Conservation (phyloP, 176 grass and related monocot genomes). For the Ananas comosus region DNA sequence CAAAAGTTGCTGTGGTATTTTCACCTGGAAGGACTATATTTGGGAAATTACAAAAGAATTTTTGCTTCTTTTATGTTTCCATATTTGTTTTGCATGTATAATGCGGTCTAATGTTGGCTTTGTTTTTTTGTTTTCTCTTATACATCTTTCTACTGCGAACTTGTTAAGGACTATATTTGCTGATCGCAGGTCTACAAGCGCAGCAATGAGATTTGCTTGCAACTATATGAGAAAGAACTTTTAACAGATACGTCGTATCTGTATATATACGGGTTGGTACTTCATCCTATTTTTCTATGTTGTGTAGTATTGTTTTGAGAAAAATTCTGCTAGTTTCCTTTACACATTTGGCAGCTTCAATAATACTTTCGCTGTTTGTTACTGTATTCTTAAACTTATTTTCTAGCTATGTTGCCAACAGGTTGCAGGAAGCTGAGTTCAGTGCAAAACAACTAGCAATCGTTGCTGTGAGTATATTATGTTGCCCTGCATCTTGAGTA, state of each 20-base stretch:
- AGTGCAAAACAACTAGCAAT: constrained; percentile 63
- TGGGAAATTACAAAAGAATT: no score
- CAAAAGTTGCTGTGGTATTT: no score
- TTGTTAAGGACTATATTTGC: background rate
- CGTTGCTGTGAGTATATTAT: constrained; percentile 57
- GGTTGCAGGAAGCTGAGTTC: constrained; percentile 77
- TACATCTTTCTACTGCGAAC: background rate
- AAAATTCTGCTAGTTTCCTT: background rate
- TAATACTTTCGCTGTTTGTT: constrained; percentile 20
- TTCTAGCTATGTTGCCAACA: constrained; percentile 23
- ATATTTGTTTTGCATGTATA: background rate
- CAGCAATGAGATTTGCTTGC: constrained; percentile 80
- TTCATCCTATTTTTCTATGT: constrained; percentile 1
- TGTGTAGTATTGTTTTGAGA: background rate
- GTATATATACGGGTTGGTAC: constrained; percentile 73
- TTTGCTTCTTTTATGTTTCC: no score
- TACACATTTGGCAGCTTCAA: constrained; percentile 13
- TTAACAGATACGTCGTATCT: constrained; percentile 82
- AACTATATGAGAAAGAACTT: constrained; percentile 90
- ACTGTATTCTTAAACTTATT: constrained; percentile 13
- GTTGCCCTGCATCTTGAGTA: background rate
- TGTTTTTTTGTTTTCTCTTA: background rate
- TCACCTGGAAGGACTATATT: no score
- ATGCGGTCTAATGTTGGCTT: background rate
- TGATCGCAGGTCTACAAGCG: constrained; percentile 63